phyloP scores from a whole-genome alignment of 306 rosid species.

The Cucumis cinereus region DNA sequence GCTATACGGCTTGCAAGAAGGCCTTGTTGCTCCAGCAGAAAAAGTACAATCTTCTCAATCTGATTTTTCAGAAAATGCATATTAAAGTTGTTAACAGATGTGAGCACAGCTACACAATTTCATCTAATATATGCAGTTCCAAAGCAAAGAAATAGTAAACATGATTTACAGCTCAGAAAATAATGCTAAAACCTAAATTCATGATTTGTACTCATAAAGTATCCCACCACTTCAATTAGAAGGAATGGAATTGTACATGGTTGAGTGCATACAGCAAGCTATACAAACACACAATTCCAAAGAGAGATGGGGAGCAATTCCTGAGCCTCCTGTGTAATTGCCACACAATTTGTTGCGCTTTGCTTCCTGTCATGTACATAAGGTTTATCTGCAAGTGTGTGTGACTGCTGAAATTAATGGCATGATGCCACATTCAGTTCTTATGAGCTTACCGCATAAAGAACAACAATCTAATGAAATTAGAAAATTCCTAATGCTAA shows the following conservation, averaged over 20 bases:
- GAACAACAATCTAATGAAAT: not conserved
- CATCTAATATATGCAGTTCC: not conserved
- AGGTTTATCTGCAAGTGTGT: not conserved
- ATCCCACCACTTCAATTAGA: not conserved
- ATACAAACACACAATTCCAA: not conserved
- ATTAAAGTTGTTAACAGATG: not conserved
- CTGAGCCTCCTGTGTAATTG: not conserved
- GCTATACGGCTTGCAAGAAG: slow-evolving; percentile 81
- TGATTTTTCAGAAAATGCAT: slow-evolving; percentile 22
- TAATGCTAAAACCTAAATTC: not conserved
- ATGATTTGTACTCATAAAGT: not conserved
- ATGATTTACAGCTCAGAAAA: not conserved
- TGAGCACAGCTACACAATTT: not conserved
- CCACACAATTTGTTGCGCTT: not conserved
- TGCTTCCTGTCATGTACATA: not conserved
- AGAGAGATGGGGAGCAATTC: not conserved
- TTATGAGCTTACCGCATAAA: not conserved
- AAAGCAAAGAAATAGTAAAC: not conserved
- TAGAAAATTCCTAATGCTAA: not conserved
- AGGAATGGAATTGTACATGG: not conserved
- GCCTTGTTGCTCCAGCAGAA: slow-evolving; percentile 98
- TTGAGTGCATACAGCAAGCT: not conserved
- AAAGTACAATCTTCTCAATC: slow-evolving; percentile 94
- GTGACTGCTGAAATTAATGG: not conserved
- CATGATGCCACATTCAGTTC: not conserved